Conservation (phyloP, 495 filamentous ascomycete species). For the Lophiotrema nucula region DNA sequence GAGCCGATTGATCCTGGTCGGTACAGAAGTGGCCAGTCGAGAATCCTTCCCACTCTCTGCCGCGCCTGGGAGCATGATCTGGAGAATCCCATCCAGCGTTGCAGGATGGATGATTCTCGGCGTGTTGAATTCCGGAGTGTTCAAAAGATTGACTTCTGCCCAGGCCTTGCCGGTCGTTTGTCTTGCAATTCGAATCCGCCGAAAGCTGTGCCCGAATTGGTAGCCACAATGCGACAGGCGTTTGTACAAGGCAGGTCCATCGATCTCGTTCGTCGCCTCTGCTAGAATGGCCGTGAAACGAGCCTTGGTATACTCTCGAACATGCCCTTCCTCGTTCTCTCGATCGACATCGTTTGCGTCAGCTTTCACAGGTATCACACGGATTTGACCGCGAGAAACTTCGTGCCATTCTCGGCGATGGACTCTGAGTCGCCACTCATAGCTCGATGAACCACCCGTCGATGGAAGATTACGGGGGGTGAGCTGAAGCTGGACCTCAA, state of each 20-base stretch:
- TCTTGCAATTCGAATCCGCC: not conserved
- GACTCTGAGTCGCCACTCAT: not conserved
- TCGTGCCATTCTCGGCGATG: not conserved
- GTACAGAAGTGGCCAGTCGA: not conserved
- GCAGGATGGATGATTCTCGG: conserved; percentile 2
- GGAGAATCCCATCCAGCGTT: conserved; percentile 6
- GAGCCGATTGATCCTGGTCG: conserved; percentile 3
- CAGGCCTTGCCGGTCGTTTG: not conserved
- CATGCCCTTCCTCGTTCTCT: not conserved
- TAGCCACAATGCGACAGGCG: not conserved
- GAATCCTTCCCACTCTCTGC: not conserved
- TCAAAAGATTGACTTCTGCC: not conserved
- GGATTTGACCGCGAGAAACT: not conserved
- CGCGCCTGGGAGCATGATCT: conserved; percentile 4
- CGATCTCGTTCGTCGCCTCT: not conserved
- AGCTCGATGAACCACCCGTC: not conserved
- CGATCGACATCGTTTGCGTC: not conserved
- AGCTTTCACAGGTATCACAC: not conserved
- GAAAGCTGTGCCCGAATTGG: conserved; percentile 2
- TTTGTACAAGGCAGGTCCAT: not conserved
- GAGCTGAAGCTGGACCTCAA: conserved; percentile 7
- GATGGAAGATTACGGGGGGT: not conserved
- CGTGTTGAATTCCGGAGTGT: not conserved
- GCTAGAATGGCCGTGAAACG: not conserved
- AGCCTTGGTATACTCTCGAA: not conserved